These are phyloP conservation scores for Ophiostoma quercus DNA, from an alignment of 2,329 filamentous ascomycete species.

Conservation along the genomic window DNA sequence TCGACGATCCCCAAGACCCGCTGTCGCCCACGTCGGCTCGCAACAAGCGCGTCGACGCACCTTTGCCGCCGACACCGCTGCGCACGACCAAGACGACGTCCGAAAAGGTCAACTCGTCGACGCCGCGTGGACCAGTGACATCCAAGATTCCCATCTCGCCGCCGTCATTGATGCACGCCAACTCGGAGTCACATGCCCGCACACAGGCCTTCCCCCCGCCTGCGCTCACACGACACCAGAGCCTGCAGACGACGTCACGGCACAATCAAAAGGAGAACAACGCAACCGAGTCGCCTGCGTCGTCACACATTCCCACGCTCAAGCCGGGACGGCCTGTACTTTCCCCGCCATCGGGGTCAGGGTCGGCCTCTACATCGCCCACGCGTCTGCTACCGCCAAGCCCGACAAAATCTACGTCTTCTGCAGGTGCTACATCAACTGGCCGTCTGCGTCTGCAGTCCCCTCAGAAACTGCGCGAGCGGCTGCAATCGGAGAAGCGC, in stretches of 20 bases:
- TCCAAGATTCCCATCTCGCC: constrained; percentile 53
- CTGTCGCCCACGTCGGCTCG: constrained; percentile 15
- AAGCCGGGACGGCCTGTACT: constrained; percentile 29
- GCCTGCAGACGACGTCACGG: constrained; percentile 38
- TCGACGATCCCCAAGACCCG: constrained; percentile 40
- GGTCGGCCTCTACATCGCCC: constrained; percentile 31
- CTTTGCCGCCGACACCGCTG: constrained; percentile 36
- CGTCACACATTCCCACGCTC: constrained; percentile 49
- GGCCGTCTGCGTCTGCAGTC: constrained; percentile 59
- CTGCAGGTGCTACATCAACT: neutral
- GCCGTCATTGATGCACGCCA: constrained; percentile 33
- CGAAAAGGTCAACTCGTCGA: constrained; percentile 51
- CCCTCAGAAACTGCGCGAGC: constrained; percentile 73
- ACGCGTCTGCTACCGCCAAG: constrained; percentile 33
- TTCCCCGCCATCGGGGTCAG: neutral
- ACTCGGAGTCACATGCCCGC: constrained; percentile 8
- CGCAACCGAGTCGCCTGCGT: constrained; percentile 27
- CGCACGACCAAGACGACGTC: constrained; percentile 51
- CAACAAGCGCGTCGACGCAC: constrained; percentile 26
- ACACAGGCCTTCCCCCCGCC: neutral
- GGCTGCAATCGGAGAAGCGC: constrained; percentile 75
- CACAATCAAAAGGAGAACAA: constrained; percentile 38
- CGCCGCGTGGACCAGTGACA: constrained; percentile 39
- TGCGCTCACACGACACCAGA: neutral
- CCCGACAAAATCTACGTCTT: constrained; percentile 33